Percentiles rank a stretch among this genome's conserved stretches.
Evolutionary conservation across 306 rosid species (phyloP).

Genomic region (Rosa chinensis): DNA sequence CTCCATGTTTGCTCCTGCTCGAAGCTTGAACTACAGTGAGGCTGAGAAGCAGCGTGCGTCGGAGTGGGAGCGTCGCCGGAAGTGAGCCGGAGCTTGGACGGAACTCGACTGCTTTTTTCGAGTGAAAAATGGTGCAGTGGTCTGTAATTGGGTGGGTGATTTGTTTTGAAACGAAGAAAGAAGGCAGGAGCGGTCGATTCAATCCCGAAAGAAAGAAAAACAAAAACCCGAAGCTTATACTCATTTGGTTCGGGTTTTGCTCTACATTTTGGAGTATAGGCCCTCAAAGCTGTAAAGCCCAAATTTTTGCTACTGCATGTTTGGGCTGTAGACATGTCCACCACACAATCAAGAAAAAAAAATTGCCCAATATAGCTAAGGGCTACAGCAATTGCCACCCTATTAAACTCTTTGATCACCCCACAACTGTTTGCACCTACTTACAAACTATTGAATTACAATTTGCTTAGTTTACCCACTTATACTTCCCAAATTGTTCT

Average conservation of each 20-base stretch:
- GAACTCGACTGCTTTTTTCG: not conserved
- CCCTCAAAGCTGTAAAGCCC: not conserved
- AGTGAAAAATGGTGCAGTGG: not conserved
- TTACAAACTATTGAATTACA: too few species aligned
- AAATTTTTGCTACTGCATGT: too few species aligned
- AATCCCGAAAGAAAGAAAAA: not conserved
- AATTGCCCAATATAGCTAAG: too few species aligned
- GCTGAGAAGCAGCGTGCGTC: not conserved
- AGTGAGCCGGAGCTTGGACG: not conserved
- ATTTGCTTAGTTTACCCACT: too few species aligned
- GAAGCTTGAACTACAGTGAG: not conserved
- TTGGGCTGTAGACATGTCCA: too few species aligned
- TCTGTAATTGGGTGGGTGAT: not conserved
- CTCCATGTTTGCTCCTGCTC: slow-evolving; percentile 17
- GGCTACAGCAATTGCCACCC: too few species aligned
- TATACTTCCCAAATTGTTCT: too few species aligned
- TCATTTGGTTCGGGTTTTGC: not conserved
- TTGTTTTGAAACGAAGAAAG: not conserved
- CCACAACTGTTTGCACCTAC: too few species aligned
- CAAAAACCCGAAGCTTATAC: not conserved
- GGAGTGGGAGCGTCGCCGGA: not conserved
- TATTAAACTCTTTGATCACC: too few species aligned
- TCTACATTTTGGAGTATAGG: not conserved
- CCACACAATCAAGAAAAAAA: too few species aligned
- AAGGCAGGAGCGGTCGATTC: not conserved